These are phyloP conservation scores for Aspergillus nidulans DNA, from an alignment of 495 filamentous ascomycete species.

Conservation along the genomic window DNA sequence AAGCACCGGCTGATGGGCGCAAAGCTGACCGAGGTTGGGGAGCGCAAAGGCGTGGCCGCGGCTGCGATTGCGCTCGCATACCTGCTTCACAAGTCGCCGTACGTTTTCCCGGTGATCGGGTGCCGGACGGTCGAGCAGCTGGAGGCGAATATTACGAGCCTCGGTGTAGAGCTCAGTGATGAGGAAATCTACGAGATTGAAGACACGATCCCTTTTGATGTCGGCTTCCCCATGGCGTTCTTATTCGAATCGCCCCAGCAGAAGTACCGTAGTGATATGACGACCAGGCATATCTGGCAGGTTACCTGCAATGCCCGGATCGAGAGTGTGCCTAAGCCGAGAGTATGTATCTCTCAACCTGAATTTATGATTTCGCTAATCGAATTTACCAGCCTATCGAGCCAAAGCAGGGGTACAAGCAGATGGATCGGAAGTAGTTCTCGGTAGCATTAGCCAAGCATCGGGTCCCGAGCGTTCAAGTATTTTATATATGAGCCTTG, in stretches of 20 bases:
- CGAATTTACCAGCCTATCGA: conserved; percentile 3
- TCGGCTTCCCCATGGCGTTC: conserved; percentile 43
- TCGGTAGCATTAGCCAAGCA: no score
- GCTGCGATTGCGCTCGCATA: conserved; percentile 45
- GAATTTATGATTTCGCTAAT: no score
- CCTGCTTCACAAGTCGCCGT: conserved; percentile 50
- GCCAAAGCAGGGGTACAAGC: not conserved
- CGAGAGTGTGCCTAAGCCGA: not conserved
- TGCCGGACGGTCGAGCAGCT: conserved; percentile 56
- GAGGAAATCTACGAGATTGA: conserved; percentile 27
- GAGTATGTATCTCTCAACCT: no score
- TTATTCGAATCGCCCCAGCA: not conserved
- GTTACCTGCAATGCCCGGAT: not conserved
- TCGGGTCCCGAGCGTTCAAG: not conserved
- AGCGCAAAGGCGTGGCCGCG: not conserved
- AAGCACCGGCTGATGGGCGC: not conserved
- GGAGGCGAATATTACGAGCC: conserved; percentile 55
- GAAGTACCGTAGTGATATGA: not conserved
- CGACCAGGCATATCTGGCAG: not conserved
- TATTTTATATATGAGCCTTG: no score
- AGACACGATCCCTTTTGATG: conserved; percentile 38
- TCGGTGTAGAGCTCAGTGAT: not conserved
- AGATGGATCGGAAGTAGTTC: not conserved
- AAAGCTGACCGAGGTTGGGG: not conserved
- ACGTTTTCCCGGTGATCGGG: conserved; percentile 70